Evolutionary conservation across 352 stramenopile genomes (phyloP), one percentile per base, ranked within the genome.

Genomic region (Phytophthora citricola): DNA sequence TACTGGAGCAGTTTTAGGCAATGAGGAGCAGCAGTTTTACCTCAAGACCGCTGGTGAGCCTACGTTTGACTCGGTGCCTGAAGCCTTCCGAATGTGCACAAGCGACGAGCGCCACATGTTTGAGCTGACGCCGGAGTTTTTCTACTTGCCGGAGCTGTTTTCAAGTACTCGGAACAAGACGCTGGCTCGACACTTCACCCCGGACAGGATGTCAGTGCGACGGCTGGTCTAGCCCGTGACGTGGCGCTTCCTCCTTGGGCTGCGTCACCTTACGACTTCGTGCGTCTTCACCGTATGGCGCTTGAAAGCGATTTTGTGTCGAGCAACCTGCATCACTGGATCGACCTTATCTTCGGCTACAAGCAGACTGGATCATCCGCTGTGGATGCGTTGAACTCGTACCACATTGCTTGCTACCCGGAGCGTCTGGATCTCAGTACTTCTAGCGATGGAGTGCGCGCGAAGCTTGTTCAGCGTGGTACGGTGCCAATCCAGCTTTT

Each of bases 291-390:
- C 73, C 93, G 94, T 9, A 66, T 98, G 54, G 97, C 98, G 9
- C 87, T 99, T 24, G 98, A 99, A 76, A 99, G 94, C 72, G 97
- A 99, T 44, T 97, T 97, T 67, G 98, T 99, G 1, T 99, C 97
- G 39, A 89, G 79, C 55, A 90, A 99, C 63, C 85, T 99, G 17
- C 97, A 99, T 73, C 79, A 95, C 73, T 99, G 98, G 98, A 98
- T 99, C 32, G 98, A 99, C 82, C 85, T 99, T 26, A 91, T 99
- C 26, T 99, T 99, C 79, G 98, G 98, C 0, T 98, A 88, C 78
- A 98, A 99, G 54, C 98, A 99, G 69, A 75, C 80, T 44, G 96
- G 98, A 20, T 71, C 85, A 40, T 70, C 77, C 10, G 94, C 97
- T 0, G 82, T 97, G 17, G 81, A 97, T 49, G 81, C 85, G 0